Conservation (phyloP, 768 basidiomycete genomes). For the Holtermannia corniformis region DNA sequence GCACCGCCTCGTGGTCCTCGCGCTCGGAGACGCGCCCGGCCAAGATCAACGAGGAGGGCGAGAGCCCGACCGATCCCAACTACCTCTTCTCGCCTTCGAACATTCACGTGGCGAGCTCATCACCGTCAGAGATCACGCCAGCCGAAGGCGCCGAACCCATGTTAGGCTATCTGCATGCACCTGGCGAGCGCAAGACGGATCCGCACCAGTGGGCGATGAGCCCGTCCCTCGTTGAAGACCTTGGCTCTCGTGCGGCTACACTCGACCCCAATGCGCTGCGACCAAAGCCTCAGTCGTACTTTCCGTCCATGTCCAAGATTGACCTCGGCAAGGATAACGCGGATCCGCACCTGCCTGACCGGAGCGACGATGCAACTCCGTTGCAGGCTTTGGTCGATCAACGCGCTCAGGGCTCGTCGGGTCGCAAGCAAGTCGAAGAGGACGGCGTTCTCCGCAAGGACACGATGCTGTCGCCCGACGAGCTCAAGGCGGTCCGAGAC, state of each 20-base stretch:
- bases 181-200: constrained; percentile 18
- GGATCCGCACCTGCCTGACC: background rate
- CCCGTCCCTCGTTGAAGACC: background rate
- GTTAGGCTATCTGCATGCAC: background rate
- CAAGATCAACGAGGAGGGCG: constrained; percentile 17
- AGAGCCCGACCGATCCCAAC: constrained; percentile 3
- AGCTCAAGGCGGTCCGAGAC: constrained; percentile 13
- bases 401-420: constrained; percentile 13
- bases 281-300: constrained; percentile 5
- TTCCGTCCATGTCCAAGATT: constrained; percentile 13
- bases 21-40: background rate
- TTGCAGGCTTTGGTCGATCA: constrained; percentile 6
- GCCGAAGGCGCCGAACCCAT: constrained; percentile 8
- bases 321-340: background rate
- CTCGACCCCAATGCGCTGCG: constrained; percentile 17
- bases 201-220: constrained; percentile 8
- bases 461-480: constrained; percentile 20
- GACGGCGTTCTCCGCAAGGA: constrained; percentile 39
- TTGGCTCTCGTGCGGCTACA: constrained; percentile 11
- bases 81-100: constrained; percentile 23
- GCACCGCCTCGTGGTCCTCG: background rate
- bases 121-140: constrained; percentile 12
- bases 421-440: constrained; percentile 11
- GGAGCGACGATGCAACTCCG: background rate
- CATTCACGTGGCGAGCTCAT: constrained; percentile 14